These are phyloP conservation scores for Nematodospora valgi DNA, from an alignment of 805 yeast species.

Conservation along the genomic window DNA sequence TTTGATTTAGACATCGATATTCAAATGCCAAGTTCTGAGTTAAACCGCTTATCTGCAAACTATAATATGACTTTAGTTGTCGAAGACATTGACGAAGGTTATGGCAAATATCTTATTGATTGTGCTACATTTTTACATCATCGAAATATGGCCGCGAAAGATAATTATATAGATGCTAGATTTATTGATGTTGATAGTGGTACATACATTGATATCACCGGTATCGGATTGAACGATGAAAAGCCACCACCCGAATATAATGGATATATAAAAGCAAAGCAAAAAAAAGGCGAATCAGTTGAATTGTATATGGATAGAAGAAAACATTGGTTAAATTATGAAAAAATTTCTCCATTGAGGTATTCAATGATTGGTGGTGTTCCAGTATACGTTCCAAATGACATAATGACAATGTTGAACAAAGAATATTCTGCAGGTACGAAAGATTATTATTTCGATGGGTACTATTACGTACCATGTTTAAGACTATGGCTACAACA, in stretches of 20 bases:
- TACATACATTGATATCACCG: slow-evolving; percentile 53
- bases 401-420: slow-evolving; percentile 23
- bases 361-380: slow-evolving; percentile 56
- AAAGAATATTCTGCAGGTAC: slow-evolving; percentile 24
- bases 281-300: slow-evolving; percentile 15
- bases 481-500: slow-evolving; percentile 22
- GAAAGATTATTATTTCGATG: slow-evolving; percentile 16
- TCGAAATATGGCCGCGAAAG: slow-evolving; percentile 18
- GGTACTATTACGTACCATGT: slow-evolving; percentile 22
- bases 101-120: slow-evolving; percentile 19
- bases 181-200: slow-evolving; percentile 58
- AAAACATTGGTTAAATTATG: slow-evolving; percentile 28
- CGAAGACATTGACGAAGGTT: slow-evolving; percentile 25
- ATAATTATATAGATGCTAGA: slow-evolving; percentile 36
- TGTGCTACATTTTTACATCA: slow-evolving; percentile 23
- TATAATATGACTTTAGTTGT: slow-evolving; percentile 22
- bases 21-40: slow-evolving; percentile 22
- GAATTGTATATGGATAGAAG: slow-evolving; percentile 31
- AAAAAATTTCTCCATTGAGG: slow-evolving; percentile 49
- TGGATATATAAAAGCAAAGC: slow-evolving; percentile 14
- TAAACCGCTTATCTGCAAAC: slow-evolving; percentile 16
- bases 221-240: slow-evolving; percentile 23
- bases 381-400: slow-evolving; percentile 28
- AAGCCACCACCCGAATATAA: slow-evolving; percentile 19
- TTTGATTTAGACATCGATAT: slow-evolving; percentile 23